Conservation (phyloP, 208 protist genomes). For the Acanthamoeba quina region DNA sequence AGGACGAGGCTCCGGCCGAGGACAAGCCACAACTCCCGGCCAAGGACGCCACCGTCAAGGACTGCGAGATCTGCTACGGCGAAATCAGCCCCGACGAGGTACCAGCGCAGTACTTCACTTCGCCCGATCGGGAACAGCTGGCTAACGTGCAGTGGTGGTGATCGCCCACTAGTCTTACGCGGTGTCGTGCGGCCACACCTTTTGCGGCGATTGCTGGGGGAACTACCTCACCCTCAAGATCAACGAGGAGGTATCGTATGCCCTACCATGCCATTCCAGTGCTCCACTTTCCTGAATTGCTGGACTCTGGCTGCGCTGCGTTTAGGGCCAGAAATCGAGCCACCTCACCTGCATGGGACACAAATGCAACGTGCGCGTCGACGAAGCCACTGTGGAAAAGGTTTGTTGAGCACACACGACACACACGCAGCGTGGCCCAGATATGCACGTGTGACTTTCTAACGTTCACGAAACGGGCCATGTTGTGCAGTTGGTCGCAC, state of each 20-base stretch:
- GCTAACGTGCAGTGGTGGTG: background rate
- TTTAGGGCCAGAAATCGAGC: slow-evolving; percentile 52
- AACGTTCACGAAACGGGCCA: background rate
- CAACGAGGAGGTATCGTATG: slow-evolving; percentile 14
- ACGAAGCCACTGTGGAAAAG: slow-evolving; percentile 39
- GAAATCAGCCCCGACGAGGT: slow-evolving; percentile 49
- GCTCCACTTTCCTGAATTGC: background rate
- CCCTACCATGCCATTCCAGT: background rate
- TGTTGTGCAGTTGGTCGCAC: background rate
- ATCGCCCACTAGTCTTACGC: background rate
- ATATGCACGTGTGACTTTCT: background rate
- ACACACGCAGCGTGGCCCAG: background rate
- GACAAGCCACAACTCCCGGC: background rate
- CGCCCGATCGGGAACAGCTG: no score
- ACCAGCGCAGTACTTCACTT: background rate
- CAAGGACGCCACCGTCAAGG: slow-evolving; percentile 1
- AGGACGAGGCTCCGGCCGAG: background rate
- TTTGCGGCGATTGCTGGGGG: slow-evolving; percentile 37
- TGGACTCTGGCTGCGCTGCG: background rate
- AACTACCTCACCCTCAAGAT: slow-evolving; percentile 54
- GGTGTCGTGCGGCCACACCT: slow-evolving; percentile 45
- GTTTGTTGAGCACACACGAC: background rate
- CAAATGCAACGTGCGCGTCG: slow-evolving; percentile 58
- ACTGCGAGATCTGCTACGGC: slow-evolving; percentile 55
- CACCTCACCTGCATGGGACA: slow-evolving; percentile 53